Evolutionary conservation across 148 eudicot species (phyloP), one percentile per base, ranked within the genome.

Genomic region (Gaultheria prostrata): DNA sequence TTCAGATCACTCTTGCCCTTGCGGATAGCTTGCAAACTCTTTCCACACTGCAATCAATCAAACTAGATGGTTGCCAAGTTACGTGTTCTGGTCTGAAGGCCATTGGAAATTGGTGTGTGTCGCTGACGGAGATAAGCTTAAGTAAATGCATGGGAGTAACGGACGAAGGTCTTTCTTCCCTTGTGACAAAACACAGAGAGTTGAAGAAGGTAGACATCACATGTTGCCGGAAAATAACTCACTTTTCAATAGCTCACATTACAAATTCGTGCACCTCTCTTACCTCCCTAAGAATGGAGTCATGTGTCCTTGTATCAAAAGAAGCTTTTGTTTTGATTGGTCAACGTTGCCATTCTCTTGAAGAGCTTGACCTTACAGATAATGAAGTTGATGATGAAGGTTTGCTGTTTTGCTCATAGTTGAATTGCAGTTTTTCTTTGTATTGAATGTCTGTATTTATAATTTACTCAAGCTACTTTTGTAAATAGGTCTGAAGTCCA

Each of bases 351-450:
- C 93, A 82, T 83, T 85, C 86, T 50, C 90, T 96, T 32, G 93
- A 96, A 86, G 98, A 96, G 89, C 98, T 96, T 86, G 98, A 96
- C 84, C 85, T 96, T 73, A 96, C 98, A 2, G 98, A 96, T 81
- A 96, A 92, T 86, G 94, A 92, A 80, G 87, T 96, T 82, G 98
- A 94, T 79, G 91, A 96, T 83, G 97, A 92, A 92, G 98, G 98
- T 94, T 70, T 33, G 65, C 20, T 12, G 26, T 26, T 77, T 86
- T 30, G 49, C 59, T 48, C 17, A 20, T 49, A 1, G 48, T 82
- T 50, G 56, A 28, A 59, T 51, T 84, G 59, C 13, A 39, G 48
- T 15, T 48, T 61, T 63, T 71, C 80, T 46, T 39, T 65, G 0
- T 1, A 0, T 65, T 24, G 71, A 26, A 65, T 24, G 71, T 65